Conservation (phyloP, 2,329 filamentous ascomycete genomes). For the Tolypocladium ophioglossoides region DNA sequence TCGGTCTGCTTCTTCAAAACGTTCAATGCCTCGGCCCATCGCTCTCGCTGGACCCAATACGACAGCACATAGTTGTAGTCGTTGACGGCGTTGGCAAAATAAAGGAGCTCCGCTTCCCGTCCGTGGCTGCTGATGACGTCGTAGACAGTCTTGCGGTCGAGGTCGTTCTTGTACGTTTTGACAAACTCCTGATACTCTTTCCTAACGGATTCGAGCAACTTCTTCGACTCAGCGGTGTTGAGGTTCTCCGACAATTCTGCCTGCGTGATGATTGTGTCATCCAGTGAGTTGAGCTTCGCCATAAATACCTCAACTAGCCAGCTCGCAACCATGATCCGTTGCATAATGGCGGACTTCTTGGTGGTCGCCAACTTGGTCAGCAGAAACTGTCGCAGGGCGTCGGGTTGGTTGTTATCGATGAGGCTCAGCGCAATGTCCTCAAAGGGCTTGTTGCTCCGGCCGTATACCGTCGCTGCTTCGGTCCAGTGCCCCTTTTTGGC, state of each 20-base stretch:
- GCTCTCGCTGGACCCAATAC: constrained; percentile 94
- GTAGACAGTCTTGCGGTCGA: constrained; percentile 88
- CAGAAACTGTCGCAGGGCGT: constrained; percentile 84
- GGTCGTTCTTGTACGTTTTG: constrained; percentile 70
- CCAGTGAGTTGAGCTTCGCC: constrained; percentile 88
- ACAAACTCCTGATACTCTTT: constrained; percentile 85
- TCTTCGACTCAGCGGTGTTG: constrained; percentile 59
- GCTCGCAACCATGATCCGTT: constrained; percentile 86
- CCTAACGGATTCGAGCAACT: constrained; percentile 59
- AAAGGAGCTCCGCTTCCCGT: constrained; percentile 82
- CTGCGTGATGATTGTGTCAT: constrained; percentile 86
- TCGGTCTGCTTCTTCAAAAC: constrained; percentile 91
- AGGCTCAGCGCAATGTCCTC: constrained; percentile 89
- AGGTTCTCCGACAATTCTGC: constrained; percentile 67
- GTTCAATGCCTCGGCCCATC: constrained; percentile 76
- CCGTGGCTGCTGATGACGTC: constrained; percentile 95
- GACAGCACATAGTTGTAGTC: constrained; percentile 92
- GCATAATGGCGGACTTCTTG: constrained; percentile 81
- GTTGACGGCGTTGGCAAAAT: constrained; percentile 77
- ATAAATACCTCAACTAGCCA: constrained; percentile 97
- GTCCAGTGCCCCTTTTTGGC: constrained; percentile 70
- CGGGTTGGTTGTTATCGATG: constrained; percentile 81
- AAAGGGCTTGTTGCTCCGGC: constrained; percentile 92
- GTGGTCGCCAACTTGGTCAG: constrained; percentile 71
- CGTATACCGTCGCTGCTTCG: constrained; percentile 84